Evolutionary conservation across 768 basidiomycete species (phyloP).

Genomic region (Hygrocybe coccinea): DNA sequence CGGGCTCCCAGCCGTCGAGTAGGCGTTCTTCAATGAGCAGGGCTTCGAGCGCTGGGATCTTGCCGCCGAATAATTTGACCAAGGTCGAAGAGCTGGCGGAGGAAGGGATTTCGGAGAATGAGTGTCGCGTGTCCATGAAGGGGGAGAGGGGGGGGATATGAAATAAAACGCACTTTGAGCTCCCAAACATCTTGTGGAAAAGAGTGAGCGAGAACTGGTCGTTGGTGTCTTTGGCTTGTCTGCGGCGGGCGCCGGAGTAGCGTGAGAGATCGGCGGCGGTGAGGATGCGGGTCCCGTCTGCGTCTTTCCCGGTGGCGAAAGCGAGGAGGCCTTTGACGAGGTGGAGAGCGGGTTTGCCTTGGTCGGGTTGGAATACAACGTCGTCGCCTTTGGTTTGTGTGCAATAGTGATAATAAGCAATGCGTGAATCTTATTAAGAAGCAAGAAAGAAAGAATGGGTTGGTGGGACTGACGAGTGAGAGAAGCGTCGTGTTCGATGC

Average conservation of each 20-base stretch:
- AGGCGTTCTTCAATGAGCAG: conserved; percentile 65
- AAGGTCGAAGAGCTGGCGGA: conserved; percentile 53
- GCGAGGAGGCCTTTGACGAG: conserved; percentile 54
- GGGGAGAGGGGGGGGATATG: conserved; percentile 11
- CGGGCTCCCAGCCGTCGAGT: conserved; percentile 66
- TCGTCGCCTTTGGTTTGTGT: conserved; percentile 50
- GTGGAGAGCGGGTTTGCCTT: conserved; percentile 45
- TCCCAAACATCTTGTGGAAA: conserved; percentile 61
- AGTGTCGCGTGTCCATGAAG: conserved; percentile 10
- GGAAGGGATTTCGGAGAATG: background rate
- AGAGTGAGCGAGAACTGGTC: conserved; percentile 48
- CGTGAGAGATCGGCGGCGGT: conserved; percentile 56
- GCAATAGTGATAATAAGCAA: too few relatives aligned
- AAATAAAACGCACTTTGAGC: conserved; percentile 50
- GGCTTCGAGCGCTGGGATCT: conserved; percentile 47
- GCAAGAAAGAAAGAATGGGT: background rate
- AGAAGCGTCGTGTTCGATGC: conserved; percentile 69
- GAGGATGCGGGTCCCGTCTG: conserved; percentile 43
- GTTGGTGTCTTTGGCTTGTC: conserved; percentile 50
- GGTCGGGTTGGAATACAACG: conserved; percentile 41
- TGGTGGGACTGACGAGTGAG: conserved; percentile 46
- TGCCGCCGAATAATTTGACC: conserved; percentile 62
- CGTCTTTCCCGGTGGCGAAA: conserved; percentile 54
- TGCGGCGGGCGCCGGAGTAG: conserved; percentile 55
- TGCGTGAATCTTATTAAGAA: too few relatives aligned